These are phyloP conservation scores for Leccinum imitatum DNA, from an alignment of 768 basidiomycete genomes.

Conservation along the genomic window DNA sequence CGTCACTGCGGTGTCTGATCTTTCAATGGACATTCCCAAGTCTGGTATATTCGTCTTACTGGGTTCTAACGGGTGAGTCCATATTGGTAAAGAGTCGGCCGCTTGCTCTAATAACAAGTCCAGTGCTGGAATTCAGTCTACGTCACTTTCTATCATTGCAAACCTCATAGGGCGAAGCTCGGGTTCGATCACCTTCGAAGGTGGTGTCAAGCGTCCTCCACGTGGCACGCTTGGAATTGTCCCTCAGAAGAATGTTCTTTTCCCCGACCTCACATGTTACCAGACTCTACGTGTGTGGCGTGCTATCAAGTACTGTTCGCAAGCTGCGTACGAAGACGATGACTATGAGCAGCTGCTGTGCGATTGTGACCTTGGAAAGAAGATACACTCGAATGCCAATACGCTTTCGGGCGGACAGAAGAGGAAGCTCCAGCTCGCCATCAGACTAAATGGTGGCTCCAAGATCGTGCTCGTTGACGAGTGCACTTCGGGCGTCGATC, in stretches of 20 bases:
- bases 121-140: slow-evolving; percentile 74
- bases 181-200: slow-evolving; percentile 57
- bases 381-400: slow-evolving; percentile 63
- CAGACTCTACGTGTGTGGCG: slow-evolving; percentile 74
- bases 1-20: slow-evolving; percentile 63
- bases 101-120: slow-evolving; percentile 3
- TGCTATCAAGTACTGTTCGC: slow-evolving; percentile 63
- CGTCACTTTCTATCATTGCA: slow-evolving; percentile 63
- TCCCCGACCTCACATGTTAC: slow-evolving; percentile 70
- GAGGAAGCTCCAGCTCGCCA: slow-evolving; percentile 79
- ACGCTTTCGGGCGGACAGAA: slow-evolving; percentile 81
- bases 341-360: slow-evolving; percentile 49
- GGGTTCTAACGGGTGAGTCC: slow-evolving; percentile 62
- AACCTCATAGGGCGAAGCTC: slow-evolving; percentile 57
- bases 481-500: slow-evolving; percentile 81
- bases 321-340: slow-evolving; percentile 42
- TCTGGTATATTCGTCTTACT: slow-evolving; percentile 75
- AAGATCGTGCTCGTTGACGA: slow-evolving; percentile 65
- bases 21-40: slow-evolving; percentile 69
- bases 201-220: slow-evolving; percentile 51
- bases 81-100: not conserved
- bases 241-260: slow-evolving; percentile 82
- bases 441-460: slow-evolving; percentile 75
- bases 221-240: slow-evolving; percentile 74
- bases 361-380: slow-evolving; percentile 54